phyloP scores from a whole-genome alignment of 768 basidiomycete genomes.

The Leccinum disarticulatum region DNA sequence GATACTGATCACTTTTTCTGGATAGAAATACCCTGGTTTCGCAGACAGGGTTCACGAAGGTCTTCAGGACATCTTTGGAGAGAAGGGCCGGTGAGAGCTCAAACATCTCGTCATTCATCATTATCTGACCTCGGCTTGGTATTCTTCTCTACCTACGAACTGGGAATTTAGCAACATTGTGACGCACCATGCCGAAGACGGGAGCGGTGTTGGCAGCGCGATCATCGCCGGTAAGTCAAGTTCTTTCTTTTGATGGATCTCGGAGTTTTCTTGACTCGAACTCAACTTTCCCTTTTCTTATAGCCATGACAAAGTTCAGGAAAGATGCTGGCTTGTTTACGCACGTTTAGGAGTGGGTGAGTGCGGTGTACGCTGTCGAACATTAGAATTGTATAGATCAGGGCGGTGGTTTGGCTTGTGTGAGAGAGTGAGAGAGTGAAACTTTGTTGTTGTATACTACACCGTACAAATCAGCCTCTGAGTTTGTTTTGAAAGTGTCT shows the following conservation, averaged over 20 bases:
- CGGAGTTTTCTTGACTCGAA: not conserved
- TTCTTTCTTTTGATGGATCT: not conserved
- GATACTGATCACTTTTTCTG: not conserved
- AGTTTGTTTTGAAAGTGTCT: not conserved
- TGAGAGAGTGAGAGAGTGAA: not conserved
- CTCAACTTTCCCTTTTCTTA: not conserved
- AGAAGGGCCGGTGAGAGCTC: constrained; percentile 78
- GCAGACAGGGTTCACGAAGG: constrained; percentile 92
- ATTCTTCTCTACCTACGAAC: constrained; percentile 52
- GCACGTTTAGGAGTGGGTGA: constrained; percentile 40
- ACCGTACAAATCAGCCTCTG: not conserved
- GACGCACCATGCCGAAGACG: constrained; percentile 44
- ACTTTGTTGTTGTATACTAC: constrained; percentile 17
- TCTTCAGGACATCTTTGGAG: constrained; percentile 91
- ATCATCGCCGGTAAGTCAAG: constrained; percentile 78
- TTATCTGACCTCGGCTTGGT: not conserved
- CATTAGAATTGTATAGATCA: not conserved
- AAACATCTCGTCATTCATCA: not conserved
- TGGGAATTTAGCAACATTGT: constrained; percentile 41
- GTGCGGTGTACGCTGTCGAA: not conserved
- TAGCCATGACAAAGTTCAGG: constrained; percentile 89
- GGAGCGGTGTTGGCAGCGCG: constrained; percentile 91
- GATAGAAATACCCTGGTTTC: constrained; percentile 95
- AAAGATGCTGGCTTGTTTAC: constrained; percentile 62
- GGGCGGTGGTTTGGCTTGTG: not conserved